These are phyloP conservation scores for Zygoascus tannicola DNA, from an alignment of 805 yeast genomes.

Conservation along the genomic window DNA sequence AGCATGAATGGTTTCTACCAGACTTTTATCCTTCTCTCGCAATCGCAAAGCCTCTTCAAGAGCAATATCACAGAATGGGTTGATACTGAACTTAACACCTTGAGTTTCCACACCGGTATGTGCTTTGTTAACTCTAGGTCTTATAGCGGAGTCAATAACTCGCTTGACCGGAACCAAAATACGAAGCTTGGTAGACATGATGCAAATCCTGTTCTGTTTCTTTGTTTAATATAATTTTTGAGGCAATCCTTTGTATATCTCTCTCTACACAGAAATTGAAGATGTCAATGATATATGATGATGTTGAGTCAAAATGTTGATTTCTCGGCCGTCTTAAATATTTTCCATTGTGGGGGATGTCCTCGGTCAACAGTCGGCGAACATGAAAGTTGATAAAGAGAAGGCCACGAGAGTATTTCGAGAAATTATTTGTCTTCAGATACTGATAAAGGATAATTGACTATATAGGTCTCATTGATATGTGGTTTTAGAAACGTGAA, in stretches of 20 bases:
- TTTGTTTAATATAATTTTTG: no score
- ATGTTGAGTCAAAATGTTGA: not conserved
- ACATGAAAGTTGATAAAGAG: no score
- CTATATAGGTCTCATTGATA: no score
- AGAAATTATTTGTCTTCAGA: no score
- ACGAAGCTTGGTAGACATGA: slow-evolving; percentile 27
- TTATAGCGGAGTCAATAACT: slow-evolving; percentile 86
- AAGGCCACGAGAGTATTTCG: no score
- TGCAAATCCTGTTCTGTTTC: no score
- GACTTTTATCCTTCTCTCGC: slow-evolving; percentile 51
- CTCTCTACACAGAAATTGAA: no score
- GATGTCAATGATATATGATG: not conserved
- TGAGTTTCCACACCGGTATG: slow-evolving; percentile 76
- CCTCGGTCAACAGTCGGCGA: not conserved
- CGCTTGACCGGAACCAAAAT: slow-evolving; percentile 92
- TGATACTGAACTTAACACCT: slow-evolving; percentile 86
- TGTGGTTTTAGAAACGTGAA: no score
- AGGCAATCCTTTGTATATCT: no score
- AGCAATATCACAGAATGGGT: slow-evolving; percentile 97
- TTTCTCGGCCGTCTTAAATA: not conserved
- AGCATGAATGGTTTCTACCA: slow-evolving; percentile 78
- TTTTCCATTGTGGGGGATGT: not conserved
- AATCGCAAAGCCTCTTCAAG: slow-evolving; percentile 87
- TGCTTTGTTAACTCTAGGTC: slow-evolving; percentile 84
- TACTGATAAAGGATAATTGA: no score